Base-by-base conservation (phyloP, 106 monocot genomes). In the Phalaenopsis equestris region DNA sequence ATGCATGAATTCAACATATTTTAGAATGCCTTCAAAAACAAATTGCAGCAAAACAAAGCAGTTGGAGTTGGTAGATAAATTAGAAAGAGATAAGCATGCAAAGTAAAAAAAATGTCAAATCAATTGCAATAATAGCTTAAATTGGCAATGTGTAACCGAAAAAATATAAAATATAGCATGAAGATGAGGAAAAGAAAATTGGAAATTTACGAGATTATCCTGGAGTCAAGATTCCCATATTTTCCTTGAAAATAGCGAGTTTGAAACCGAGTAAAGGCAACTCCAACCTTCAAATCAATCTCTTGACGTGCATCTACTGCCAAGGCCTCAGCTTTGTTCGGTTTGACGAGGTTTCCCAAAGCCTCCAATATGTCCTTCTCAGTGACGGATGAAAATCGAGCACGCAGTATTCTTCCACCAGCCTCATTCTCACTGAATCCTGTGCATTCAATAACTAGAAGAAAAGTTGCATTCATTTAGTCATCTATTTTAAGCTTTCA, bases 281-380 rank as follows among this genome's bases (percentile, higher is more conserved):
- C 97, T 85, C 97, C 97, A 78, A 98, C 97, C 81, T 98, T 98
- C 86, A 98, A 91, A 86, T 98, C 97, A 70, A 98, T 94, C 81
- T 98, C 94, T 86, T 98, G 97, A 30, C 97, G 88, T 83, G 97
- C 97, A 83, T 98, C 97, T 70, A 94, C 97, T 81, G 97, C 87
- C 78, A 98, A 81, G 45, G 97, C 85, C 84, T 98, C 97, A 81
- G 92, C 83, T 82, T 94, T 94, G 73, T 87, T 98, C 45, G 97
- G 97, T 83, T 78, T 84, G 84, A 89, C 89, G 81, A 94, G 97
- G 72, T 85, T 94, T 48, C 85, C 84, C 97, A 98, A 89, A 24
- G 97, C 97, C 78, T 80, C 88, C 47, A 86, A 78, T 83, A 98
- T 94, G 83, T 98, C 97, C 77, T 88, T 94, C 70, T 98, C 94